Evolutionary conservation across 2,329 filamentous ascomycete species (phyloP), one percentile per base, ranked within the genome.

Genomic region (Pseudohalonectria lignicola): DNA sequence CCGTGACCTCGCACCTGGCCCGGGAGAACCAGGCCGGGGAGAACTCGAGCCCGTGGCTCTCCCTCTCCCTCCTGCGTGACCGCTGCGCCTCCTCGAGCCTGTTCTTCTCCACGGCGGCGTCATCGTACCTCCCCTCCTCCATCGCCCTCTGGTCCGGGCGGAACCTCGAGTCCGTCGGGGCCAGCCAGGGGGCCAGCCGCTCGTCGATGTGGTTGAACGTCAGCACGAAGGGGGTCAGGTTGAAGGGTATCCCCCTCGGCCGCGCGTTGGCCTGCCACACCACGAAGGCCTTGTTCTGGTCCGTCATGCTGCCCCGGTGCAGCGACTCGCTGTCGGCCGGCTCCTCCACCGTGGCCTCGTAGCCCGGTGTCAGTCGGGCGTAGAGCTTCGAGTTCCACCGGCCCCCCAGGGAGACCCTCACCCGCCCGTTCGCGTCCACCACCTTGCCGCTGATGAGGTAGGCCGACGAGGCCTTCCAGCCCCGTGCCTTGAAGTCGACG

Each of bases 351-450:
- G 76, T 62, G 10, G 76, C 84, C 56, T 96, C 87, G 54, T 82
- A 95, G 4, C 90, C 92, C 1, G 90, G 88, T 0, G 90, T 95
- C 46, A 90, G 72, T 20, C 92, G 84, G 5, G 90, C 92, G 55
- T 95, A 98, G 41, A 98, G 80, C 61, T 90, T 93, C 54, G 93
- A 92, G 59, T 96, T 96, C 92, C 92, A 98, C 26, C 87, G 80
- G 1, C 92, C 92, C 30, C 90, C 92, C 43, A 98, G 77, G 55
- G 82, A 88, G 74, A 92, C 88, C 37, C 83, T 78, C 8, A 92
- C 85, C 26, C 79, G 76, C n/a, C 87, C 87, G 34, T 78, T 67
- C 4, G 74, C 67, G 51, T 92, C 88, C 36, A 88, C 69, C 4
- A 95, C 82, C 60, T 90, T 92, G 43, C 92, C 92, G 1, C 77